Evolutionary conservation across 208 protist genomes (phyloP), one percentile per base, ranked within the genome.

Genomic region (Trypanosoma conorhini): DNA sequence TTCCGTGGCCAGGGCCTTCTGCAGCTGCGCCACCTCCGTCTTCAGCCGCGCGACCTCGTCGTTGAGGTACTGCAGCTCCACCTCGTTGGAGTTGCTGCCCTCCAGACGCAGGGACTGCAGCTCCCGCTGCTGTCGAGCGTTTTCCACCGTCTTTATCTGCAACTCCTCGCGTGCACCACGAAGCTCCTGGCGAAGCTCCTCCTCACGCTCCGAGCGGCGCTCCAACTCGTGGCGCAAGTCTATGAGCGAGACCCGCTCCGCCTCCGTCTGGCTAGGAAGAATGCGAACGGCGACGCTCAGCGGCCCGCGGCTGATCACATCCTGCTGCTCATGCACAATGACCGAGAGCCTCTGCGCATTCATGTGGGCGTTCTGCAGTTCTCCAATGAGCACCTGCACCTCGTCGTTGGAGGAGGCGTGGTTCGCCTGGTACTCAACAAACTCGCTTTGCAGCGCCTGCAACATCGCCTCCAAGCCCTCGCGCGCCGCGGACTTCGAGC

Each of bases 401-500:
- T 96, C 91, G 2, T 92, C 91, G 68, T 94, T 90, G 65, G 81
- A 88, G 19, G 88, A 85, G 8, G 88, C 65, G 62, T 96, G 91
- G 7, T 70, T 76, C 21, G 81, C 70, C 55, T 88, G 83, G 79
- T 93, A 96, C 42, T 79, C 79, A 22, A 89, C 62, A 67, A 87
- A 94, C 76, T 96, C 91, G 0, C 78, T 76, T 52, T 92, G 85
- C 57, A 96, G 76, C 12, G 78, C 71, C 13, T 89, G 83, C 40
- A 64, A 64, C 13, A 93, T 57, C 60, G 92, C 62, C 72, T 94
- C 70, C 7, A 94, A 71, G 46, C 94, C 75, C 13, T 89, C 87
- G 10, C 80, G 82, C 46, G 83, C 80, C 19, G 81, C 81, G 9
- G 71, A 66, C 68, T 93, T 93, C 5, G 80, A 85, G 62, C 85